Base-by-base conservation (phyloP, 306 rosid species). In the Rubus parviflorus region DNA sequence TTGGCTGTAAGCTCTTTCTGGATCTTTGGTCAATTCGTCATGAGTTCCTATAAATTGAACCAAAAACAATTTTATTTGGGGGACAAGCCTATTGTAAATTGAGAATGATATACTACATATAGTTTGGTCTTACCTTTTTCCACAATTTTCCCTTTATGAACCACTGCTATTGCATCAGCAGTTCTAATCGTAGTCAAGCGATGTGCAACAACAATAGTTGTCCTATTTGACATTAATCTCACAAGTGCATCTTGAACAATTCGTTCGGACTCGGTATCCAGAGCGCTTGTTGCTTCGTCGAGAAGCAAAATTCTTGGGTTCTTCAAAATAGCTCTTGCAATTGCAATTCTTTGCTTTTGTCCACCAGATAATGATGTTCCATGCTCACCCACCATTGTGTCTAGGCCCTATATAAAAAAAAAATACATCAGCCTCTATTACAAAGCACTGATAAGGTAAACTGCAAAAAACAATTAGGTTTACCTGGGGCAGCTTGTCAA, bases 301-400 rank as follows among this genome's bases (percentile, higher is more conserved):
- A 95, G 97, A 67, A 95, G 98, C 15, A 90, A 85, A 77, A 92
- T 89, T 84, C 25, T 92, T 1, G 98, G 97, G 69, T 95, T 89
- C 89, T 95, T 95, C 82, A 95, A 53, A 75, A 92, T 92, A 64
- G 98, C 97, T 75, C 98, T 88, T 76, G 97, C 96, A 73, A 95
- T 92, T 54, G 98, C 98, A 84, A 95, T 89, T 84, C 96, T 88
- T 75, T 95, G 98, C 91, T 92, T 95, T 81, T 95, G 98, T 2
- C 98, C 98, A 23, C 98, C 98, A 8, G 98, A 95, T 76, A 95
- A 88, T 72, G 89, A 96, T 51, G 97, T 92, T 57, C 97, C 98
- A 73, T 89, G 90, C 81, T 89, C 97, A 25, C 98, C 98, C 37
- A 87, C 93, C 89, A 87, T 77, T 8, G 98, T 92, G 74, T 92